A percentile compares a stretch with the other conserved stretches of the same genome.
Evolutionary conservation across 2,329 filamentous ascomycete species (phyloP).

Genomic region (Capronia coronata): DNA sequence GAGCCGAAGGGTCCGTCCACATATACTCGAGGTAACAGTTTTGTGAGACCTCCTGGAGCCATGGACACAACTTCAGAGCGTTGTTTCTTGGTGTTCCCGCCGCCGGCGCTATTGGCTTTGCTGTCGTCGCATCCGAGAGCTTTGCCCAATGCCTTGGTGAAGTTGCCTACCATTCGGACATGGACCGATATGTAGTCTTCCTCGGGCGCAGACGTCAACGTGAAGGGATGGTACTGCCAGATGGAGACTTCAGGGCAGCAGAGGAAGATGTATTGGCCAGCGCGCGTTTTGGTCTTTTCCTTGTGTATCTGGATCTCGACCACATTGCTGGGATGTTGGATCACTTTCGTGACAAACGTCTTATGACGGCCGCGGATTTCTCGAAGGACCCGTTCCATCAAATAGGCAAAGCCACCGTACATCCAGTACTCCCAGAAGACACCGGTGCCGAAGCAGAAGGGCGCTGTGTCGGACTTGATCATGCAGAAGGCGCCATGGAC

Average conservation of each 20-base stretch:
- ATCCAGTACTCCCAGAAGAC: constrained; percentile 90
- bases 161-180: constrained; percentile 75
- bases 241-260: constrained; percentile 80
- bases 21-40: constrained; percentile 70
- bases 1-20: constrained; percentile 81
- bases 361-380: constrained; percentile 74
- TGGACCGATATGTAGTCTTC: constrained; percentile 88
- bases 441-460: constrained; percentile 68
- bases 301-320: constrained; percentile 92
- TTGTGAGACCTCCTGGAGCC: constrained; percentile 54
- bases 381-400: constrained; percentile 70
- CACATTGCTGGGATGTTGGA: constrained; percentile 82
- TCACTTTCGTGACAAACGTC: constrained; percentile 81
- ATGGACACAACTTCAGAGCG: constrained; percentile 57
- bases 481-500: constrained; percentile 84
- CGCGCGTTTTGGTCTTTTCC: constrained; percentile 71
- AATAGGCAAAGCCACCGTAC: constrained; percentile 73
- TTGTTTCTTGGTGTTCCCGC: constrained; percentile 35
- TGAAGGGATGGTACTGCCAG: constrained; percentile 87
- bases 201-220: constrained; percentile 76
- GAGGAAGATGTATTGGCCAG: constrained; percentile 77
- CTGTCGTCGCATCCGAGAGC: constrained; percentile 63
- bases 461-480: constrained; percentile 76
- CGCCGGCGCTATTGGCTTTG: constrained; percentile 39
- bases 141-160: constrained; percentile 63